phyloP scores from a whole-genome alignment of 2,329 filamentous ascomycete genomes.

The Colletotrichum sp. region DNA sequence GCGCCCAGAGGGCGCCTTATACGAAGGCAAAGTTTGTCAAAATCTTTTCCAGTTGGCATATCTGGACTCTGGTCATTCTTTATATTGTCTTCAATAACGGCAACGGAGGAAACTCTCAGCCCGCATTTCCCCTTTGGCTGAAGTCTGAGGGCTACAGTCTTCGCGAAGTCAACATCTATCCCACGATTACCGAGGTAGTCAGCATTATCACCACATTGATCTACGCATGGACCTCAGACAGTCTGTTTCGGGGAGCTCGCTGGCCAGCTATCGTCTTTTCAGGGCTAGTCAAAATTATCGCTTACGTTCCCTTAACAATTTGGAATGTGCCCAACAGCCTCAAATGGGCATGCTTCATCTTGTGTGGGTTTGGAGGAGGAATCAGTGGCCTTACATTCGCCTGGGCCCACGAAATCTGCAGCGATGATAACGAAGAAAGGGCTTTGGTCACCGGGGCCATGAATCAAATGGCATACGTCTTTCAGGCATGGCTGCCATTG shows the following conservation, averaged over 20 bases:
- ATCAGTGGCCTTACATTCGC: constrained; percentile 10
- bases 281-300: constrained; percentile 1
- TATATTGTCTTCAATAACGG: constrained; percentile 54
- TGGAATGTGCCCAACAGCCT: constrained; percentile 62
- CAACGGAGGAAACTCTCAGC: constrained; percentile 41
- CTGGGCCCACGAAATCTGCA: constrained; percentile 24
- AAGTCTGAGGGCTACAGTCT: constrained; percentile 45
- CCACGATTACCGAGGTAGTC: constrained; percentile 18
- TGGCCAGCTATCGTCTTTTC: constrained; percentile 50
- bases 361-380: constrained; percentile 22
- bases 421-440: constrained; percentile 12
- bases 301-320: constrained; percentile 47
- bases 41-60: constrained; percentile 59
- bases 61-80: constrained; percentile 39
- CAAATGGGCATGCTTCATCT: constrained; percentile 57
- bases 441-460: constrained; percentile 15
- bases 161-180: constrained; percentile 59
- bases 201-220: constrained; percentile 8
- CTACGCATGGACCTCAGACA: constrained; percentile 15
- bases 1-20: constrained; percentile 43
- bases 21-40: constrained; percentile 57
- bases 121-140: constrained; percentile 42
- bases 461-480: constrained; percentile 37
- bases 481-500: constrained; percentile 62
- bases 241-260: constrained; percentile 30